Percentiles rank a stretch among this genome's conserved stretches.
Conservation (phyloP, 345 rosid species). For the Punica granatum region DNA sequence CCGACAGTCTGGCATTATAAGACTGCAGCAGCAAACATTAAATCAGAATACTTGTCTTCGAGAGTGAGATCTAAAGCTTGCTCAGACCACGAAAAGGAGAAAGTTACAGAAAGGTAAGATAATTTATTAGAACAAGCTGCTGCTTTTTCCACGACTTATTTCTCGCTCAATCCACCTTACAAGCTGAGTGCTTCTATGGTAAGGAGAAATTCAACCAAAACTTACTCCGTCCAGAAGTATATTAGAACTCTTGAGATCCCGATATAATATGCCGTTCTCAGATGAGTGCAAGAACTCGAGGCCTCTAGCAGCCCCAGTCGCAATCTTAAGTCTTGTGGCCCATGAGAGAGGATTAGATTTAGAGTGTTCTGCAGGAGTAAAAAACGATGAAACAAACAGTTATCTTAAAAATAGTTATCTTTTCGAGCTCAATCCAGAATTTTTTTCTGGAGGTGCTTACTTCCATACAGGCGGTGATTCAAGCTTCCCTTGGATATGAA, state of each 20-base stretch:
- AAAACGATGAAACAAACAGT: neutral
- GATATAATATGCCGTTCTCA: neutral
- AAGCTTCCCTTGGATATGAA: conserved; percentile 14
- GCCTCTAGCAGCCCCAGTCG: conserved; percentile 6
- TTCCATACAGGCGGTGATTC: conserved; percentile 9
- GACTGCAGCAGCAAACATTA: neutral
- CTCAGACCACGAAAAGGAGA: neutral
- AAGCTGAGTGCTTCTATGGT: neutral
- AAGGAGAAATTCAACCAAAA: neutral
- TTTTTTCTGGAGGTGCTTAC: neutral
- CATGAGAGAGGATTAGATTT: neutral
- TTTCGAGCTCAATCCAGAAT: neutral
- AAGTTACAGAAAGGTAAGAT: neutral
- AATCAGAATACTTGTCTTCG: neutral
- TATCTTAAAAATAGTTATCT: too few relatives aligned
- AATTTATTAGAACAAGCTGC: neutral
- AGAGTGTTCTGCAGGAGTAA: neutral
- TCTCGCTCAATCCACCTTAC: neutral
- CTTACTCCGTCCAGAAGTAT: conserved; percentile 4
- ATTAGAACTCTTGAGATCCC: conserved; percentile 3
- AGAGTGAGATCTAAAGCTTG: neutral
- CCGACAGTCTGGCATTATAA: conserved; percentile 12
- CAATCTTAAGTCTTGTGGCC: conserved; percentile 1
- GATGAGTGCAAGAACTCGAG: conserved; percentile 4
- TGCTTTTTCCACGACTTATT: neutral